Conservation (phyloP, 2,329 filamentous ascomycete species). For the Aspergillus melleus region DNA sequence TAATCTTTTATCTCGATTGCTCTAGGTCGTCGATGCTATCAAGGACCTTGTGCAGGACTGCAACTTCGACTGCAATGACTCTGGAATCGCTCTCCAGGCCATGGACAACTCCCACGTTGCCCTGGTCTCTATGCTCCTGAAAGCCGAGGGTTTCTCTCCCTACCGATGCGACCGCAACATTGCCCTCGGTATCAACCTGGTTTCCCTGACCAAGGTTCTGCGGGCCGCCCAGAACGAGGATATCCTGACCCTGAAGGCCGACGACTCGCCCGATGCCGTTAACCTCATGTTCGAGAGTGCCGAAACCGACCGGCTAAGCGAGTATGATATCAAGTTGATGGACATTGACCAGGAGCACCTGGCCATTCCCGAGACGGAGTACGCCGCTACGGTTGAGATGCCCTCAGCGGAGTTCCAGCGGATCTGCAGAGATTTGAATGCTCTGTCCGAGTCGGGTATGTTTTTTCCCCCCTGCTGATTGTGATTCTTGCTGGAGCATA, state of each 20-base stretch:
- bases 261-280: conserved; percentile 92
- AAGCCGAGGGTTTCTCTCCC: conserved; percentile 88
- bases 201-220: conserved; percentile 94
- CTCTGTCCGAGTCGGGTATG: conserved; percentile 93
- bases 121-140: conserved; percentile 97
- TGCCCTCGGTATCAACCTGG: conserved; percentile 94
- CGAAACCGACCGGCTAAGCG: conserved; percentile 86
- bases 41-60: conserved; percentile 99
- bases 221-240: conserved; percentile 93
- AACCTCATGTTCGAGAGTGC: conserved; percentile 94
- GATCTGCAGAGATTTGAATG: conserved; percentile 88
- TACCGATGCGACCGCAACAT: conserved; percentile 99
- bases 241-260: conserved; percentile 92
- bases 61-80: conserved; percentile 99
- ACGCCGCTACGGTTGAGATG: conserved; percentile 87
- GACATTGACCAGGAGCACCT: conserved; percentile 99
- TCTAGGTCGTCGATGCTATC: conserved; percentile 93
- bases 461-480: conserved; percentile 10
- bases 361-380: conserved; percentile 98
- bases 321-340: conserved; percentile 99
- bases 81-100: conserved; percentile 93
- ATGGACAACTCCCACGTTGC: conserved; percentile 99
- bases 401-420: conserved; percentile 87
- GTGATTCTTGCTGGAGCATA: background rate
- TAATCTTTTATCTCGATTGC: conserved; percentile 7